Evolutionary conservation across 768 basidiomycete species (phyloP), one percentile per base, ranked within the genome.

Genomic region (Megacollybia marginata): DNA sequence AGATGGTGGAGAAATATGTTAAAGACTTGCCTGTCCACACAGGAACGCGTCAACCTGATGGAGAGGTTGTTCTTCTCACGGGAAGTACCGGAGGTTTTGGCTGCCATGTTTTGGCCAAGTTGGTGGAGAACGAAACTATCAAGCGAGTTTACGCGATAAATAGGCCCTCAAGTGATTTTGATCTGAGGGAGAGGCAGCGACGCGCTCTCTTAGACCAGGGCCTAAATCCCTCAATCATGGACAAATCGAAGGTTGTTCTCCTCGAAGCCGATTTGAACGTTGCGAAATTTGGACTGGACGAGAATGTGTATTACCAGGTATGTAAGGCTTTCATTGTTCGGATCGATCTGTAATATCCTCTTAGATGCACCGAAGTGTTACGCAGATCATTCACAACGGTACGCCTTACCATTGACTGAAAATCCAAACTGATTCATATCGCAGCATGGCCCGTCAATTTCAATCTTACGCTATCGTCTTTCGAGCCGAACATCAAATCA

Each of bases 401-500:
- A 13, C 12, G 53, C 20, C 46, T 10, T 2, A 19, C 7, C 38
- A 8, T n/a, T 47, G n/a, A 15, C 4, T 31, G 23, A n/a, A 18
- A 18, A 16, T 3, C 44, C 23, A 23, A n/a, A 16, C 5, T 23
- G 3, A 15, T 32, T 19, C n/a, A 6, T n/a, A 19, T 40, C 7
- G 13, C 48, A 52, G 53, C 56, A 19, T 59, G 58, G 56, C 48
- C 51, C 12, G 47, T 71, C 23, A 61, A 68, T 50, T 69, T 81
- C 61, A 76, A 76, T 49, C 65, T 78, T 2, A 65, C 69, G 10
- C 58, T 79, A 31, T 60, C 68, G 1, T 78, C 76, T 2, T 82
- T 80, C 48, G 77, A 80, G 51, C 53, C 69, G 4, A 72, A 77
- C 54, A 62, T 81, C 33, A 62, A 59, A n/a, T 73, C 74, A 28